These are phyloP conservation scores for Elsinoe arachidis DNA, from an alignment of 2,329 filamentous ascomycete species.

Conservation along the genomic window DNA sequence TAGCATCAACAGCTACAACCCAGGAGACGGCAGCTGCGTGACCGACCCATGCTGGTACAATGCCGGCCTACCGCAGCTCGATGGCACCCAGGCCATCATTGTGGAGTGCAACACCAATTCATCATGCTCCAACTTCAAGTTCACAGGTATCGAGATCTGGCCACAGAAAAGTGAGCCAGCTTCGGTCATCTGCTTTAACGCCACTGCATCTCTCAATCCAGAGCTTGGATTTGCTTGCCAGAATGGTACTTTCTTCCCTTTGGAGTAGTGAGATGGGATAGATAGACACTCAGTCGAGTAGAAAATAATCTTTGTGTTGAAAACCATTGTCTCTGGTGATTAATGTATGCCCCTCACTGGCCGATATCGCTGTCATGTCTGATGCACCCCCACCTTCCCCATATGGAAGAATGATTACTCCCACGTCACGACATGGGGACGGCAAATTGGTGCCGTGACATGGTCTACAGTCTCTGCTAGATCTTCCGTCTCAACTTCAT, in stretches of 20 bases:
- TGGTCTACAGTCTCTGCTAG: neutral
- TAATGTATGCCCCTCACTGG: neutral
- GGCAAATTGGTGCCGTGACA: neutral
- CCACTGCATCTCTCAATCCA: constrained; percentile 19
- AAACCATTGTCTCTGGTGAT: neutral
- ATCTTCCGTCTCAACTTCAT: neutral
- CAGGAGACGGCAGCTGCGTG: constrained; percentile 37
- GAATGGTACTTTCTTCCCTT: constrained; percentile 20
- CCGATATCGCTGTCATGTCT: neutral
- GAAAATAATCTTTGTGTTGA: neutral
- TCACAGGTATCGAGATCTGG: constrained; percentile 19
- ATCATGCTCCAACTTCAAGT: constrained; percentile 28
- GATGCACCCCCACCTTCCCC: constrained; percentile 1
- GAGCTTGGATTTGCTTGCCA: constrained; percentile 19
- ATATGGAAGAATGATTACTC: neutral
- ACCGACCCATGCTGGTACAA: constrained; percentile 39
- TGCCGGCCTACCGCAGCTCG: constrained; percentile 30
- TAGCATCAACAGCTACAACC: constrained; percentile 35
- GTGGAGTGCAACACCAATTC: constrained; percentile 35
- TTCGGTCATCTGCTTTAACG: constrained; percentile 20
- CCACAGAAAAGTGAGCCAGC: constrained; percentile 19
- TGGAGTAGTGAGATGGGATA: neutral
- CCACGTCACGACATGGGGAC: constrained; percentile 2
- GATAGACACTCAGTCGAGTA: neutral
- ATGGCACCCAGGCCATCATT: constrained; percentile 35